Percentiles rank a stretch among this genome's conserved stretches.
These are phyloP conservation scores for Blastomyces parvus DNA, from an alignment of 2,329 filamentous ascomycete species.

Conservation along the genomic window DNA sequence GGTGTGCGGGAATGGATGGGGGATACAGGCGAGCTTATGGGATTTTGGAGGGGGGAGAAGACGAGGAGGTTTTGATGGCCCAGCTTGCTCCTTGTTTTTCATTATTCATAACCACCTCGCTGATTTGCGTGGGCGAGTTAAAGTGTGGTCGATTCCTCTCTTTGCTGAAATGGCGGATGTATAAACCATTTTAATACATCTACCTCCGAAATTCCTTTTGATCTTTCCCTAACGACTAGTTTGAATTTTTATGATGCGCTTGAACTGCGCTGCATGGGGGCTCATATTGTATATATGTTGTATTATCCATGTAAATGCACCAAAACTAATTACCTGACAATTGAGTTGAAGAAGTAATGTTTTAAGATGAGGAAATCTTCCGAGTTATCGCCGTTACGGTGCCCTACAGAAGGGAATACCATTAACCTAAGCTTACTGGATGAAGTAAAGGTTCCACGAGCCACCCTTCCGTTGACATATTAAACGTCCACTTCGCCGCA, in stretches of 20 bases:
- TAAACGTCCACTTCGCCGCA: too few species aligned
- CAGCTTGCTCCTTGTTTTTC: not conserved
- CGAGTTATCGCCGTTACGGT: too few species aligned
- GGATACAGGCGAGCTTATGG: slow-evolving; percentile 54
- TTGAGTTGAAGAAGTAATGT: too few species aligned
- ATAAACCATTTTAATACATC: slow-evolving; percentile 35
- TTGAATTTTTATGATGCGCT: not conserved
- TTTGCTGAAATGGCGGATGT: not conserved
- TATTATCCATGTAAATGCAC: not conserved
- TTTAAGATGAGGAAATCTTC: too few species aligned
- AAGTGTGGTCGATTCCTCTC: not conserved
- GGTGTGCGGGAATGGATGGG: slow-evolving; percentile 50
- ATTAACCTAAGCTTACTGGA: too few species aligned
- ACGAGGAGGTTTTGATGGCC: slow-evolving; percentile 37
- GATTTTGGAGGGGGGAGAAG: slow-evolving; percentile 51
- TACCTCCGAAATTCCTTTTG: not conserved
- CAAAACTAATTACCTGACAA: too few species aligned
- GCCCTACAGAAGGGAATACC: too few species aligned
- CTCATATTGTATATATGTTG: not conserved
- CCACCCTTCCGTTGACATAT: too few species aligned
- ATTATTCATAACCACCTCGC: not conserved
- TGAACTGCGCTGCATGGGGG: not conserved
- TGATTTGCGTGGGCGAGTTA: not conserved
- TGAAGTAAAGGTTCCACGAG: too few species aligned
- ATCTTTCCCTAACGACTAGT: not conserved